A percentile compares a stretch with the other conserved stretches of the same genome.
Evolutionary conservation across 2,329 filamentous ascomycete genomes (phyloP).

Genomic region (Diplodia intermedia): DNA sequence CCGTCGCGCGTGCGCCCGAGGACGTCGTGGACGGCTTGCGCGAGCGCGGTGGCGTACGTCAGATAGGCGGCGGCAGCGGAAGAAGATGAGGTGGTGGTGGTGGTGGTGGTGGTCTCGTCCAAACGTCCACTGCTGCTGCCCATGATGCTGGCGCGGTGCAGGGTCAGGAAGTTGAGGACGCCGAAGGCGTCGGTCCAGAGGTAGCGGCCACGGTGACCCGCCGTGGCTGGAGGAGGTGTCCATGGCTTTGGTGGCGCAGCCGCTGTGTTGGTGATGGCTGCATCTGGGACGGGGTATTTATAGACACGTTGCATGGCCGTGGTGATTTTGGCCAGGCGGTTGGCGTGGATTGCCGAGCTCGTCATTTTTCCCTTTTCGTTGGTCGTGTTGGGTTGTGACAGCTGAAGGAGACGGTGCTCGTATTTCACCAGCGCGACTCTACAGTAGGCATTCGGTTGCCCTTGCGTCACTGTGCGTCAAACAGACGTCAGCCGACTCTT

Average conservation of each 20-base stretch:
- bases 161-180: slow-evolving; percentile 64
- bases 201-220: slow-evolving; percentile 64
- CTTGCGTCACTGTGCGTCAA: slow-evolving; percentile 26
- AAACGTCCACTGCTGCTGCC: not conserved
- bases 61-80: slow-evolving; percentile 53
- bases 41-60: slow-evolving; percentile 57
- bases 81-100: too few species aligned
- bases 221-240: slow-evolving; percentile 59
- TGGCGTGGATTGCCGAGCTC: not conserved
- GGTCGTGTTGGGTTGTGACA: not conserved
- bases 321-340: slow-evolving; percentile 23
- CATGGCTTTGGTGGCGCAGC: slow-evolving; percentile 43
- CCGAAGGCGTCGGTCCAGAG: slow-evolving; percentile 57
- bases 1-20: slow-evolving; percentile 62
- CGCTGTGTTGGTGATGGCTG: not conserved
- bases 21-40: slow-evolving; percentile 59
- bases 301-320: slow-evolving; percentile 50
- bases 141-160: slow-evolving; percentile 48
- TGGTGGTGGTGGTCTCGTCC: too few species aligned
- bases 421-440: not conserved
- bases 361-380: not conserved
- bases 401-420: not conserved
- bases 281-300: slow-evolving; percentile 36
- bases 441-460: not conserved
- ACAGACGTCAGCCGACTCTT: not conserved